Evolutionary conservation across 305 asterid genomes (phyloP).

Genomic region (Rubia tinctorum): DNA sequence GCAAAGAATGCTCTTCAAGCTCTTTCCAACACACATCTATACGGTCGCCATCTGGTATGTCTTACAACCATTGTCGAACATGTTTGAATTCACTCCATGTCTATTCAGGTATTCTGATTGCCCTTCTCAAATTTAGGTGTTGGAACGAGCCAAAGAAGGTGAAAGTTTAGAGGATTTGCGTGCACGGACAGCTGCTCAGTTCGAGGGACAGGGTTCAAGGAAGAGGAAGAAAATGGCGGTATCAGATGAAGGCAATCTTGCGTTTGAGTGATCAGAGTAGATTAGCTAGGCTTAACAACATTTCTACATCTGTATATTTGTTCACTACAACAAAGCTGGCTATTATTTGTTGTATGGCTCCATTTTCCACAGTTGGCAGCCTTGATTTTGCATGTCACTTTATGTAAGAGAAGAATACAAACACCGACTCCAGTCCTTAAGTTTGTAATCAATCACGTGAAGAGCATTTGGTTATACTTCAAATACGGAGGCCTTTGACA

Average conservation of each 20-base stretch:
- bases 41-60: slow-evolving; percentile 97
- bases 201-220: slow-evolving; percentile 40
- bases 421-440: background rate
- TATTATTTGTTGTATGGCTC: slow-evolving; percentile 4
- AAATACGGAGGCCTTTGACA: background rate
- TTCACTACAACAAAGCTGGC: background rate
- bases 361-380: slow-evolving; percentile 16
- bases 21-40: slow-evolving; percentile 78
- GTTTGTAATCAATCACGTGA: too few species aligned
- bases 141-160: slow-evolving; percentile 93
- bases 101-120: slow-evolving; percentile 5
- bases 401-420: background rate
- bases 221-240: slow-evolving; percentile 59
- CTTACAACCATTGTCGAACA: background rate
- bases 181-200: slow-evolving; percentile 79
- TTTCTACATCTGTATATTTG: background rate
- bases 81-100: background rate
- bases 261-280: slow-evolving; percentile 40
- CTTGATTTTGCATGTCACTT: background rate
- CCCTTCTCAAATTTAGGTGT: slow-evolving; percentile 47
- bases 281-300: slow-evolving; percentile 11
- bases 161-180: slow-evolving; percentile 87
- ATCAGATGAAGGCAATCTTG: slow-evolving; percentile 51
- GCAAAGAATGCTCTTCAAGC: slow-evolving; percentile 77
- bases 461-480: background rate